Percentiles rank a stretch among this genome's conserved stretches.
Evolutionary conservation across 2,329 filamentous ascomycete species (phyloP).

Genomic region (Penicillium glabrum): DNA sequence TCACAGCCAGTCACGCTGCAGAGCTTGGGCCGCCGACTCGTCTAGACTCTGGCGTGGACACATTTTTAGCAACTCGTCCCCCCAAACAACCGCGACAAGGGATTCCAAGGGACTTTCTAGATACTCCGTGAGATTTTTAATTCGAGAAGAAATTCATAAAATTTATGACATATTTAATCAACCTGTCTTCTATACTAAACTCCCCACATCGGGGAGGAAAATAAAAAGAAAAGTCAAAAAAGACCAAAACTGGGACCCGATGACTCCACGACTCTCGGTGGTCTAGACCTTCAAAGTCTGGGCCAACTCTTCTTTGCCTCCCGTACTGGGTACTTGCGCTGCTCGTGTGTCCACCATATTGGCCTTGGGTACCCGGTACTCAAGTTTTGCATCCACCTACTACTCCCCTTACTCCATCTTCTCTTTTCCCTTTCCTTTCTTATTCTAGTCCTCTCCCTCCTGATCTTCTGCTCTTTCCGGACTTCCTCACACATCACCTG

Average conservation of each 20-base stretch:
- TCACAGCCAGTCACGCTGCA: constrained; percentile 5
- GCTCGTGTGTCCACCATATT: neutral
- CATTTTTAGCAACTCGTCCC: constrained; percentile 10
- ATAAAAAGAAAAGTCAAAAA: neutral
- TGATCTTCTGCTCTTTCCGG: constrained; percentile 6
- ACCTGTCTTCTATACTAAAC: no score
- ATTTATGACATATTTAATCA: no score
- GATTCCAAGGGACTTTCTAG: no score
- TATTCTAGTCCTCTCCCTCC: constrained; percentile 8
- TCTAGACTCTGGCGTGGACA: constrained; percentile 12
- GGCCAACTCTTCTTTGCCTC: constrained; percentile 8
- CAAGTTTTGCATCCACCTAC: neutral
- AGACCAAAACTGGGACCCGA: constrained; percentile 6
- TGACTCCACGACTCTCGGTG: constrained; percentile 25
- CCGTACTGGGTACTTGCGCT: constrained; percentile 10
- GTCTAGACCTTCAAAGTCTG: constrained; percentile 25
- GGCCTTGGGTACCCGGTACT: constrained; percentile 1
- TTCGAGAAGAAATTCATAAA: no score
- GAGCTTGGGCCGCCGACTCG: neutral
- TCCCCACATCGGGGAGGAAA: neutral
- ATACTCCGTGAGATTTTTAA: no score
- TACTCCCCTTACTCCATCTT: constrained; percentile 19
- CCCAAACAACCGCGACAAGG: neutral
- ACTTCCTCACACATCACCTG: neutral
- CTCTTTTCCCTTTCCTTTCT: constrained; percentile 20